Conservation (phyloP, 1,139 yeast species). For the Arxiozyma bovina region DNA sequence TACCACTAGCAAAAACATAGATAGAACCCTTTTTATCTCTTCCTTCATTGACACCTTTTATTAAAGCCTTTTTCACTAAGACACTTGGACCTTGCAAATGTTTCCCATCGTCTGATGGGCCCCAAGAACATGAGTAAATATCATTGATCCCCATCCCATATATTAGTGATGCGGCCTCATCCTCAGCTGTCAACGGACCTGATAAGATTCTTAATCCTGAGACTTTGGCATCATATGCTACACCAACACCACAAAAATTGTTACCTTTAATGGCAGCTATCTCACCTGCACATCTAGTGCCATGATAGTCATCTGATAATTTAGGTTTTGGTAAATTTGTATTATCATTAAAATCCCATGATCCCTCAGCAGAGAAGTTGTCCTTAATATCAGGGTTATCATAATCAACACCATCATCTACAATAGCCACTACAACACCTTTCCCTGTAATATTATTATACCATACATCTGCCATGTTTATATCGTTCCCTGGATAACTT, state of each 20-base stretch:
- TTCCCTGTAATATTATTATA: slow-evolving; percentile 69
- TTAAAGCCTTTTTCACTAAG: slow-evolving; percentile 70
- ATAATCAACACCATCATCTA: slow-evolving; percentile 91
- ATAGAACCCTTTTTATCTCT: slow-evolving; percentile 74
- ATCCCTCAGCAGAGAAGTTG: slow-evolving; percentile 68
- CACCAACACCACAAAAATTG: slow-evolving; percentile 88
- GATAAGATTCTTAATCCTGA: slow-evolving; percentile 87
- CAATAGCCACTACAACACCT: slow-evolving; percentile 75
- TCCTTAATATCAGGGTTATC: slow-evolving; percentile 62
- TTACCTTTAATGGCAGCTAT: slow-evolving; percentile 80
- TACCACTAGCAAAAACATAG: slow-evolving; percentile 94
- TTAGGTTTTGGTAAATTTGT: slow-evolving; percentile 70
- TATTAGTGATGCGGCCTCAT: slow-evolving; percentile 82
- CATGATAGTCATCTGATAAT: slow-evolving; percentile 81
- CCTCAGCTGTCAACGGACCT: slow-evolving; percentile 69
- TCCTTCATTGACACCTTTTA: slow-evolving; percentile 81
- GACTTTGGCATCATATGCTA: slow-evolving; percentile 78
- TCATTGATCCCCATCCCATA: slow-evolving; percentile 76
- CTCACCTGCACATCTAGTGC: slow-evolving; percentile 98
- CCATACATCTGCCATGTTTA: slow-evolving; percentile 87
- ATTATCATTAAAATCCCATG: slow-evolving; percentile 86
- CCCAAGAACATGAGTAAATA: slow-evolving; percentile 97
- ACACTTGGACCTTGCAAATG: slow-evolving; percentile 79
- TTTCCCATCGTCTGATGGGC: slow-evolving; percentile 89
- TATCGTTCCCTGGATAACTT: slow-evolving; percentile 66